Base-by-base conservation (phyloP, 202 grass and related monocot species). In the Sporobolus alterniflorus region DNA sequence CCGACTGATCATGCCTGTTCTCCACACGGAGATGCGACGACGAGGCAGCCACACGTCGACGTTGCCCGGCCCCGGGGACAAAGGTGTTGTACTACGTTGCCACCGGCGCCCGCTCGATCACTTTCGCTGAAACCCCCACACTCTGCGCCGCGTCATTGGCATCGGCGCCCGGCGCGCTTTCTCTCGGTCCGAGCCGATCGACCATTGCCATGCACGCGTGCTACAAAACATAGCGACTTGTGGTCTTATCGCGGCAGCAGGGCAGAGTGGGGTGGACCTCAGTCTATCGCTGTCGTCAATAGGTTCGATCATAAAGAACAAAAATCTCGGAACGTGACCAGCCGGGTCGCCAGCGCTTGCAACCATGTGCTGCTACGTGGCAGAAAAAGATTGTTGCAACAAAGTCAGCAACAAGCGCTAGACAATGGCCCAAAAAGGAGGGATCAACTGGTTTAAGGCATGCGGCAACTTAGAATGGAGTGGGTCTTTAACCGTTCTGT, bases 101-200 rank as follows among this genome's bases (percentile, higher is more conserved):
- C 17, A 30, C 61, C 61, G 12, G 6, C 17, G 17, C 15, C 49
- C 34, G 49, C 49, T 0, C 64, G 25, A 65, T 56, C 77, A 36
- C 65, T 82, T 82, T 82, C 67, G 33, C 67, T 61, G 67, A 82
- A 82, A 71, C 60, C 79, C 78, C 75, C 76, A n/a, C 72, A 16
- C 26, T 14, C 24, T 14, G 55, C 22, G 55, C 50, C 22, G 55
- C 50, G 32, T 61, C 67, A 69, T 74, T 22, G 56, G 65, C 71
- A 82, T 61, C 21, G 78, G 47, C 13, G 72, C 78, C 50, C 8
- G 6, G 46, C 32, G 47, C 33, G 66, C 88, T 85, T 86, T 86
- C 82, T 64, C 77, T 71, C 77, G n/a, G 36, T 71, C 73, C 78
- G 50, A 90, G 82, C 14, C 48, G 31, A 79, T 68, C 76, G 34